Conservation (phyloP, 1,284 basidiomycete species). For the Microbotryum saponariae region DNA sequence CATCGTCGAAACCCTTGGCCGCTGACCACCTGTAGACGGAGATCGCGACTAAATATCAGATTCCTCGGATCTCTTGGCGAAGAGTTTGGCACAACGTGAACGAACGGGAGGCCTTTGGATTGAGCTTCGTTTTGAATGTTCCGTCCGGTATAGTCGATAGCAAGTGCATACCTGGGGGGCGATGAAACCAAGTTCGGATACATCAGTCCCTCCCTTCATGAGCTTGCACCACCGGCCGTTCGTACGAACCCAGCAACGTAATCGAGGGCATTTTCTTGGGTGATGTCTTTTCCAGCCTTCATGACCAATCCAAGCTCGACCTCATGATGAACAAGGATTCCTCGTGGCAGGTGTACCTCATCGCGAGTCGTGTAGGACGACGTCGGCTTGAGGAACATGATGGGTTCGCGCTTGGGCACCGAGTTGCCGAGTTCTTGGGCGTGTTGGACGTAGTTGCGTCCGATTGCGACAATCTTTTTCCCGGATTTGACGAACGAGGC, state of each 20-base stretch:
- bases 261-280: no score
- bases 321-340: not conserved
- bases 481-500: no score
- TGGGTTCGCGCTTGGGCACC: conserved; percentile 74
- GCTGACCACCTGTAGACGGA: conserved; percentile 31
- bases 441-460: conserved; percentile 22
- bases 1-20: conserved; percentile 65
- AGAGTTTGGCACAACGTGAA: conserved; percentile 58
- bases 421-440: conserved; percentile 66
- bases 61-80: no score
- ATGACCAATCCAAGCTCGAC: no score
- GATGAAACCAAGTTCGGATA: no score
- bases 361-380: conserved; percentile 70
- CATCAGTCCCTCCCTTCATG: no score
- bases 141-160: conserved; percentile 41
- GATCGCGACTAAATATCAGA: no score
- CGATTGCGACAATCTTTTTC: conserved; percentile 21
- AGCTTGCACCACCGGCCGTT: no score
- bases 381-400: conserved; percentile 97
- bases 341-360: conserved; percentile 54
- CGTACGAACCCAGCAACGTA: no score
- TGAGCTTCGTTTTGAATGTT: conserved; percentile 91
- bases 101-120: conserved; percentile 68
- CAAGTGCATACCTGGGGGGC: not conserved
- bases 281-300: no score